Evolutionary conservation across 2,329 filamentous ascomycete species (phyloP).

Genomic region (Phialocephala sp.): DNA sequence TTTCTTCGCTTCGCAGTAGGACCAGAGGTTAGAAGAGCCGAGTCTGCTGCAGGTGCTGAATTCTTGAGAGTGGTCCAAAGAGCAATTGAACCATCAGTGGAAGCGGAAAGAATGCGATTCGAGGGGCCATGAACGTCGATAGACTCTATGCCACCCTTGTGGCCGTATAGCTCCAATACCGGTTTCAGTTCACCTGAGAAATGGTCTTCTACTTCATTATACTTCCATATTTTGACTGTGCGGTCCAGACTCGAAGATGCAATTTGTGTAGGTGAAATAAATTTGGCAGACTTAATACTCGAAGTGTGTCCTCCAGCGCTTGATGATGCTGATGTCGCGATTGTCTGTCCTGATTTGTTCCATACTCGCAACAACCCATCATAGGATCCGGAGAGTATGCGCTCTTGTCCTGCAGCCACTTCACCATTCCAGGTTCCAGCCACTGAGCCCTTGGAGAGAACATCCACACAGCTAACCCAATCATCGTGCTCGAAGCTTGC

Average conservation of each 20-base stretch:
- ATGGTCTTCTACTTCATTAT: conserved; percentile 68
- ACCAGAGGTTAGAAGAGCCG: conserved; percentile 69
- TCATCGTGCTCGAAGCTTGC: conserved; percentile 97
- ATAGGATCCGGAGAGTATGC: conserved; percentile 90
- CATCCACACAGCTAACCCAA: conserved; percentile 89
- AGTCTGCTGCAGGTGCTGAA: conserved; percentile 74
- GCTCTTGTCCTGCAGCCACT: conserved; percentile 62
- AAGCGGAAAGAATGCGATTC: conserved; percentile 83
- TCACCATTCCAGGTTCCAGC: conserved; percentile 62
- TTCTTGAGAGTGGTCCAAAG: conserved; percentile 85
- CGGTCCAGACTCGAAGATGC: conserved; percentile 85
- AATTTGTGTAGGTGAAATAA: conserved; percentile 77
- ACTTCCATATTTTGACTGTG: conserved; percentile 89
- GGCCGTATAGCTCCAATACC: conserved; percentile 82
- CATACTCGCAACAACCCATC: conserved; percentile 89
- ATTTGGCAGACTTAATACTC: conserved; percentile 82
- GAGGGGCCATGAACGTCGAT: conserved; percentile 76
- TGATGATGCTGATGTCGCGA: conserved; percentile 74
- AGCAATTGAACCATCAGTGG: conserved; percentile 82
- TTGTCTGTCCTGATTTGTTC: conserved; percentile 85
- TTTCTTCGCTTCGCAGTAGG: conserved; percentile 80
- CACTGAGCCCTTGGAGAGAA: conserved; percentile 71
- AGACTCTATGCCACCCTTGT: conserved; percentile 75
- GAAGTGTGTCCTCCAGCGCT: conserved; percentile 75
- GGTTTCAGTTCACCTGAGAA: conserved; percentile 66